Conservation (phyloP, 352 stramenopile species). For the Thalassiosira allenii region DNA sequence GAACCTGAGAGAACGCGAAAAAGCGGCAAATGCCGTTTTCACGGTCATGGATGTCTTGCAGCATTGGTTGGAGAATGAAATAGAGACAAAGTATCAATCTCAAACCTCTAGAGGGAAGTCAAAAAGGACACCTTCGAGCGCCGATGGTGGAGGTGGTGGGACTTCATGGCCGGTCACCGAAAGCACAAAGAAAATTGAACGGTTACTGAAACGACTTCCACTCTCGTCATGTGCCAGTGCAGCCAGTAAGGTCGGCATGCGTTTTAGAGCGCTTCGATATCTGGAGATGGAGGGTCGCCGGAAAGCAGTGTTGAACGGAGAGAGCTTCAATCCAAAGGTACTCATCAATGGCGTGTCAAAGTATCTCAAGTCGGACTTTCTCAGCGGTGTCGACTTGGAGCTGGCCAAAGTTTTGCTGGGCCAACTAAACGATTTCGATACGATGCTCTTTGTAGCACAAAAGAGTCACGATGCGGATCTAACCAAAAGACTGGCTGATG, state of each 20-base stretch:
- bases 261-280: constrained; percentile 75
- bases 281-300: constrained; percentile 79
- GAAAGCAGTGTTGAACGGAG: constrained; percentile 17
- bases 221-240: constrained; percentile 72
- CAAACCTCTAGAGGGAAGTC: constrained; percentile 41
- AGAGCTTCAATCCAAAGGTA: constrained; percentile 20
- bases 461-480: constrained; percentile 54
- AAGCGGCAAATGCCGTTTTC: constrained; percentile 78
- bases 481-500: constrained; percentile 47
- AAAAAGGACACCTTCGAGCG: constrained; percentile 32
- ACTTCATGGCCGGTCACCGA: constrained; percentile 70
- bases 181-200: constrained; percentile 72
- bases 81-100: constrained; percentile 51
- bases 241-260: constrained; percentile 79
- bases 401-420: constrained; percentile 74
- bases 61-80: constrained; percentile 80
- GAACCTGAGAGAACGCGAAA: constrained; percentile 70
- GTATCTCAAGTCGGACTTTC: constrained; percentile 46
- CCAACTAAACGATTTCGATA: constrained; percentile 85
- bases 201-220: constrained; percentile 71
- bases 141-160: neutral
- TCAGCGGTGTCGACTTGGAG: constrained; percentile 64
- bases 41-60: constrained; percentile 74
- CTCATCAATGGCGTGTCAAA: constrained; percentile 27
- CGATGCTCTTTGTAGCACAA: constrained; percentile 75